Percentiles rank a stretch among this genome's conserved stretches.
phyloP scores from a whole-genome alignment of 2,329 filamentous ascomycete genomes.

The Zymoseptoria brevis region DNA sequence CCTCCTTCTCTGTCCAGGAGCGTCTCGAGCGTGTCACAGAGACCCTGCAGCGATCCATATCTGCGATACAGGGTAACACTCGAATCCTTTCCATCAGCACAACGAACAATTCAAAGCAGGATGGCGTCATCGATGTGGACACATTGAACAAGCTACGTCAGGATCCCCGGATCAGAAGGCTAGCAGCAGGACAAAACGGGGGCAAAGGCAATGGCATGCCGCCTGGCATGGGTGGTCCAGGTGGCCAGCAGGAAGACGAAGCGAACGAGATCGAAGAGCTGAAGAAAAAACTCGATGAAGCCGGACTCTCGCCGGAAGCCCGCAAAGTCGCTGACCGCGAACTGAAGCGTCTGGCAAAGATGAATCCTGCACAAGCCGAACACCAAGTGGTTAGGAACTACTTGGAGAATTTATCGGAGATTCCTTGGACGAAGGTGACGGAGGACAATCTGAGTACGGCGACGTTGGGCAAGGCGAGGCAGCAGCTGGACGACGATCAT shows the following conservation, averaged over 20 bases:
- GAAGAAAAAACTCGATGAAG: conserved; percentile 75
- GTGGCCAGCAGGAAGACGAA: conserved; percentile 61
- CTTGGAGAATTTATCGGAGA: conserved; percentile 85
- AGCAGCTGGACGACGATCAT: conserved; percentile 91
- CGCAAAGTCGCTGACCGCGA: conserved; percentile 87
- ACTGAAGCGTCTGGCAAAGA: conserved; percentile 79
- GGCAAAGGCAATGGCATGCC: conserved; percentile 24
- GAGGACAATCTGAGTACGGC: conserved; percentile 77
- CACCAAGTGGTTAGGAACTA: conserved; percentile 92
- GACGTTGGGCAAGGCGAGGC: conserved; percentile 69
- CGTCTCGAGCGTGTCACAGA: conserved; percentile 76
- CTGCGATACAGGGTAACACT: conserved; percentile 76
- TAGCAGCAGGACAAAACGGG: conserved; percentile 26
- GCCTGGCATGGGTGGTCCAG: conserved; percentile 24
- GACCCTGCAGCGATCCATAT: conserved; percentile 73
- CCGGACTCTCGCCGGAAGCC: conserved; percentile 73
- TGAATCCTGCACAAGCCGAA: conserved; percentile 92
- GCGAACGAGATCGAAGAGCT: conserved; percentile 85
- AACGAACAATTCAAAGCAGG: conserved; percentile 38
- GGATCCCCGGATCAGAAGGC: conserved; percentile 33
- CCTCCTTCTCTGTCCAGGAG: conserved; percentile 69
- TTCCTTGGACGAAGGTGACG: conserved; percentile 81
- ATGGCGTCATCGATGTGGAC: conserved; percentile 36
- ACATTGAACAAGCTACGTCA: conserved; percentile 37
- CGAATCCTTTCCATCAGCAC: conserved; percentile 73